A percentile compares a stretch with the other conserved stretches of the same genome.
Conservation (phyloP, 2,329 filamentous ascomycete genomes). For the Aureobasidium leucospermi region DNA sequence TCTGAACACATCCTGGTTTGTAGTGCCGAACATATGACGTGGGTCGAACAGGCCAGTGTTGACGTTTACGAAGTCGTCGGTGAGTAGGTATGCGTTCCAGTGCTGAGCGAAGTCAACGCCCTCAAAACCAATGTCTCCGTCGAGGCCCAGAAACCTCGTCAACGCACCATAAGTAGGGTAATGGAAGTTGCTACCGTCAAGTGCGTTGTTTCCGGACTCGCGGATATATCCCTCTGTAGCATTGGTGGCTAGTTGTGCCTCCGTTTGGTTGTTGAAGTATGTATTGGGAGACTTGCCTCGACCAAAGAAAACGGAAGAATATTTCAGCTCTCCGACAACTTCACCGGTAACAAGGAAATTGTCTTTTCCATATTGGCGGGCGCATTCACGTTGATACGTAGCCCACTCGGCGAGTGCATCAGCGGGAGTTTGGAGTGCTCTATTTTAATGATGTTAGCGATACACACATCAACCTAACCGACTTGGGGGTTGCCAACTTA, state of each 20-base stretch:
- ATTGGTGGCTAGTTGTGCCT: slow-evolving; percentile 43
- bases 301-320: slow-evolving; percentile 54
- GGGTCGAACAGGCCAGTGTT: slow-evolving; percentile 56
- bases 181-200: slow-evolving; percentile 56
- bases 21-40: slow-evolving; percentile 56
- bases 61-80: slow-evolving; percentile 45
- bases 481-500: slow-evolving; percentile 32
- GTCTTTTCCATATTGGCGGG: slow-evolving; percentile 47
- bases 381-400: slow-evolving; percentile 50
- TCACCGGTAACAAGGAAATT: slow-evolving; percentile 61
- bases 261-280: slow-evolving; percentile 38
- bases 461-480: too few species aligned
- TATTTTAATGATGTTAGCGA: too few species aligned
- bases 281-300: slow-evolving; percentile 52
- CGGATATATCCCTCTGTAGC: slow-evolving; percentile 45
- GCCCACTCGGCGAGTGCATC: slow-evolving; percentile 55
- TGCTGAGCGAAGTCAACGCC: slow-evolving; percentile 46
- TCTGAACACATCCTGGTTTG: slow-evolving; percentile 59
- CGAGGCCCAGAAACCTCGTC: slow-evolving; percentile 53
- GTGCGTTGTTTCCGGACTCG: slow-evolving; percentile 43
- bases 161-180: slow-evolving; percentile 56
- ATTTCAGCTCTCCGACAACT: slow-evolving; percentile 54
- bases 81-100: slow-evolving; percentile 39
- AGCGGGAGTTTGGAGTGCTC: slow-evolving; percentile 53
- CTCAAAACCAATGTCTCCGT: slow-evolving; percentile 48